Percentiles rank a stretch among this genome's conserved stretches.
Conservation (phyloP, 352 stramenopile genomes). For the Phytophthora lateralis region DNA sequence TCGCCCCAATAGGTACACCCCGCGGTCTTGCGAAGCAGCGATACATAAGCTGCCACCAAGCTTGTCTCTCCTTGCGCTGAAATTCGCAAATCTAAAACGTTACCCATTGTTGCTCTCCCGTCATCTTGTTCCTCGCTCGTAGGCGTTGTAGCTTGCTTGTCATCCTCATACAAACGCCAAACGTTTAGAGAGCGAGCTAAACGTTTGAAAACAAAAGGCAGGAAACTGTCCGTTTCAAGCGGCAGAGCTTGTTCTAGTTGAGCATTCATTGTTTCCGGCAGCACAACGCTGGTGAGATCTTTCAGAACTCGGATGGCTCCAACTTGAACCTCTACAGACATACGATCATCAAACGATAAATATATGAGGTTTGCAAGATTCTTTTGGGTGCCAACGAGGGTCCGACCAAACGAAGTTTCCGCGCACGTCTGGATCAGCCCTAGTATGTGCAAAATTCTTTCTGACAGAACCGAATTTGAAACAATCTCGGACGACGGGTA, state of each 20-base stretch:
- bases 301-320: slow-evolving; percentile 51
- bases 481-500: slow-evolving; percentile 37
- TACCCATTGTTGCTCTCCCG: background rate
- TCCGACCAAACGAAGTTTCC: slow-evolving; percentile 57
- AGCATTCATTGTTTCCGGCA: slow-evolving; percentile 39
- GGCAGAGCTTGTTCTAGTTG: slow-evolving; percentile 43
- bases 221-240: slow-evolving; percentile 26
- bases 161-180: slow-evolving; percentile 44
- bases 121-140: slow-evolving; percentile 13
- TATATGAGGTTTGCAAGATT: slow-evolving; percentile 69
- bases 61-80: slow-evolving; percentile 52
- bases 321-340: slow-evolving; percentile 55
- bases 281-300: slow-evolving; percentile 44
- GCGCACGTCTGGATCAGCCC: slow-evolving; percentile 65
- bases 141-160: slow-evolving; percentile 3
- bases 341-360: slow-evolving; percentile 54
- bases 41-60: slow-evolving; percentile 52
- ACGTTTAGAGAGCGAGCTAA: slow-evolving; percentile 46
- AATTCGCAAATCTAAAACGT: slow-evolving; percentile 44
- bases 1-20: slow-evolving; percentile 40
- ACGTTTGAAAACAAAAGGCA: slow-evolving; percentile 44
- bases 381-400: slow-evolving; percentile 56
- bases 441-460: slow-evolving; percentile 72
- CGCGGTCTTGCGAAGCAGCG: slow-evolving; percentile 46
- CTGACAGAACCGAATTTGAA: slow-evolving; percentile 37